Percentiles rank a stretch among this genome's conserved stretches.
These are phyloP conservation scores for Graphilbum ipis-grandicollis DNA, from an alignment of 2,329 filamentous ascomycete genomes.

Conservation along the genomic window DNA sequence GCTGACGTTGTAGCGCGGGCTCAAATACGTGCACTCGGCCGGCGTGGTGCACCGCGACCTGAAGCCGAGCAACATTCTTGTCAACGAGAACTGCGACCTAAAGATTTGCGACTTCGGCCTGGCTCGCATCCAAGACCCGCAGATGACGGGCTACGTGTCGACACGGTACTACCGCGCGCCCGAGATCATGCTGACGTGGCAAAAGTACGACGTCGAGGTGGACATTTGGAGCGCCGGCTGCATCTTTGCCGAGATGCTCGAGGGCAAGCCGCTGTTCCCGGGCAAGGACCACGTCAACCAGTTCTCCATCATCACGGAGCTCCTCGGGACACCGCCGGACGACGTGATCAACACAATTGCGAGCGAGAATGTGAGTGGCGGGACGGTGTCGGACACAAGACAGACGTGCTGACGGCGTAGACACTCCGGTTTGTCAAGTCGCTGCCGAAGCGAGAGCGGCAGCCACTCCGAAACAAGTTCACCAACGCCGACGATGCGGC, in stretches of 20 bases:
- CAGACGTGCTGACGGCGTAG: slow-evolving; percentile 23
- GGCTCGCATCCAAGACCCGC: slow-evolving; percentile 92
- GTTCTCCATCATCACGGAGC: slow-evolving; percentile 97
- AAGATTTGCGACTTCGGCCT: slow-evolving; percentile 99
- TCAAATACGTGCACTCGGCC: slow-evolving; percentile 98
- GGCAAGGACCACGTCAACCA: slow-evolving; percentile 99
- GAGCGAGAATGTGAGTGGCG: slow-evolving; percentile 69
- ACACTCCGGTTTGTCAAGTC: slow-evolving; percentile 96
- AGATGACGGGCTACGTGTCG: slow-evolving; percentile 99
- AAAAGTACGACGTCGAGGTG: slow-evolving; percentile 98
- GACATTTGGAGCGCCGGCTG: slow-evolving; percentile 99
- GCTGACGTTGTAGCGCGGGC: slow-evolving; percentile 49
- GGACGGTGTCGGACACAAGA: background rate
- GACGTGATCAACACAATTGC: slow-evolving; percentile 98
- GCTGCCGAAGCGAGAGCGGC: slow-evolving; percentile 81
- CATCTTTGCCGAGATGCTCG: slow-evolving; percentile 98
- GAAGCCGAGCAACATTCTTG: slow-evolving; percentile 96
- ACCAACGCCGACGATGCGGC: slow-evolving; percentile 82
- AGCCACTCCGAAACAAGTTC: slow-evolving; percentile 77
- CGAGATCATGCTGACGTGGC: slow-evolving; percentile 99
- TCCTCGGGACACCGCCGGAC: slow-evolving; percentile 88
- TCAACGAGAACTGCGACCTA: slow-evolving; percentile 98
- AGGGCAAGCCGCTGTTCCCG: slow-evolving; percentile 94
- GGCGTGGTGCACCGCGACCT: slow-evolving; percentile 95
- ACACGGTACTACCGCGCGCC: slow-evolving; percentile 97